These are phyloP conservation scores for Psilocybe cubensis DNA, from an alignment of 768 basidiomycete genomes.

Conservation along the genomic window DNA sequence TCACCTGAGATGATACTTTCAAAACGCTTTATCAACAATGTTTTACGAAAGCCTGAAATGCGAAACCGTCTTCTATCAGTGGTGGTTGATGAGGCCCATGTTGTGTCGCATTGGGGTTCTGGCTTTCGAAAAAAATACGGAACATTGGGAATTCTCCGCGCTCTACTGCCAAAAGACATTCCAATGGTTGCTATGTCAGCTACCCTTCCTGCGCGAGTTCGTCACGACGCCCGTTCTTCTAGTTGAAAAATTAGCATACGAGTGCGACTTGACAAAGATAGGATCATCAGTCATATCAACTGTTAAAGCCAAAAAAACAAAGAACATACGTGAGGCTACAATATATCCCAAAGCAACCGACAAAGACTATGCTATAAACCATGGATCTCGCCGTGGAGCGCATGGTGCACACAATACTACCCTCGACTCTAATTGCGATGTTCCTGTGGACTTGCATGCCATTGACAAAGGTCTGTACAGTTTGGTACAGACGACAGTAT, in stretches of 20 bases:
- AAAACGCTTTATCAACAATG: constrained; percentile 24
- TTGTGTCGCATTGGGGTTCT: constrained; percentile 39
- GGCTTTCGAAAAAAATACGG: constrained; percentile 37
- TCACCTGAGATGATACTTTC: constrained; percentile 39
- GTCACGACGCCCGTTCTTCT: constrained; percentile 31
- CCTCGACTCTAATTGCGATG: neutral
- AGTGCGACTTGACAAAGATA: constrained; percentile 14
- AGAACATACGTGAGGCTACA: constrained; percentile 8
- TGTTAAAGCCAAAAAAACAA: neutral
- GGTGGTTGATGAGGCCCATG: constrained; percentile 40
- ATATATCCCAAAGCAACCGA: constrained; percentile 12
- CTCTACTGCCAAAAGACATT: constrained; percentile 28
- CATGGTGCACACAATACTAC: constrained; percentile 11
- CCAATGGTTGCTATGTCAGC: constrained; percentile 39
- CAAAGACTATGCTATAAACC: constrained; percentile 16
- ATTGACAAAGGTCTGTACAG: constrained; percentile 31
- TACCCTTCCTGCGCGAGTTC: constrained; percentile 30
- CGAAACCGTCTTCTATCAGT: constrained; percentile 24
- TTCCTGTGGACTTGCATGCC: constrained; percentile 14
- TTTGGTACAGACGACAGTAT: constrained; percentile 29
- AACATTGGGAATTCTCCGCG: constrained; percentile 27
- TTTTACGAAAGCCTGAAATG: constrained; percentile 28
- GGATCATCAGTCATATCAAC: neutral
- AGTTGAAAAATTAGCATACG: constrained; percentile 24
- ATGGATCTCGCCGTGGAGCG: constrained; percentile 12